These are phyloP conservation scores for Astragalus glycyphyllos DNA, from an alignment of 306 rosid genomes.

Conservation along the genomic window DNA sequence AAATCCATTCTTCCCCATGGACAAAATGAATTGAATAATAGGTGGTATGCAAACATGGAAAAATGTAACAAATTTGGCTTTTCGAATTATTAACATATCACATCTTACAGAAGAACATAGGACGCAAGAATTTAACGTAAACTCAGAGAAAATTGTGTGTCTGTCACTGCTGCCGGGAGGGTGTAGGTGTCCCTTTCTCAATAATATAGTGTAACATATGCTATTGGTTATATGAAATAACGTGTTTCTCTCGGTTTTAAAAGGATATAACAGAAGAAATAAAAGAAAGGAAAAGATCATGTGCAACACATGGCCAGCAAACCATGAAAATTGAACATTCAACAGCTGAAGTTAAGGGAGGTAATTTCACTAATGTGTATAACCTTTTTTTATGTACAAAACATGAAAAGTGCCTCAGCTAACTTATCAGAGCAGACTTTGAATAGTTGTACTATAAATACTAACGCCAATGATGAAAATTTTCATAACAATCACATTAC, in stretches of 20 bases:
- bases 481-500: background rate
- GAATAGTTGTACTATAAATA: conserved; percentile 7
- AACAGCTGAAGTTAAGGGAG: background rate
- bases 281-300: background rate
- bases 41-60: background rate
- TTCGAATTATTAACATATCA: background rate
- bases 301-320: background rate
- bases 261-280: background rate
- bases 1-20: background rate
- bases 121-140: background rate
- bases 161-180: background rate
- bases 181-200: background rate
- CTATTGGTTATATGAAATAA: background rate
- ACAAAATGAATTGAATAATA: background rate
- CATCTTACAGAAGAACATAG: background rate
- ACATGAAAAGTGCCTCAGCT: background rate
- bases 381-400: background rate
- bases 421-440: background rate
- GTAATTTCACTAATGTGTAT: background rate
- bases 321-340: background rate
- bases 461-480: conserved; percentile 17
- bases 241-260: background rate
- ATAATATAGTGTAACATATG: conserved; percentile 2
- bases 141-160: background rate
- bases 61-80: background rate